Evolutionary conservation across 2,329 filamentous ascomycete genomes (phyloP).

Genomic region (Ascochyta rabiei): DNA sequence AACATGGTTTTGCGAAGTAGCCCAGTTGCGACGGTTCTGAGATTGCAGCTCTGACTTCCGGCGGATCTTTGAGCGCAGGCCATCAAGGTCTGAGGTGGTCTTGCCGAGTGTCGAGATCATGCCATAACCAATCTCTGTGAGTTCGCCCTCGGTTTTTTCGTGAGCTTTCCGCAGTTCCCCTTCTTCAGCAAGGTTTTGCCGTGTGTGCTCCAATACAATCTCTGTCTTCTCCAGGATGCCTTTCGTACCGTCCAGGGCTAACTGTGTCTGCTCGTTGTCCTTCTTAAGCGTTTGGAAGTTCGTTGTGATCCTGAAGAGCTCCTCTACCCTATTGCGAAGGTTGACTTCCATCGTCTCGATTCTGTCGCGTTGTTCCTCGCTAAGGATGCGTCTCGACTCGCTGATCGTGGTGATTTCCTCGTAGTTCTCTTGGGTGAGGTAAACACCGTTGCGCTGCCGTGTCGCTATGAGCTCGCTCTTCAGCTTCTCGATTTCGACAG

Average conservation of each 20-base stretch:
- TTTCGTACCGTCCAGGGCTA: constrained; percentile 78
- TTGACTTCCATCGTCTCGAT: constrained; percentile 92
- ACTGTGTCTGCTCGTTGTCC: constrained; percentile 79
- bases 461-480: constrained; percentile 94
- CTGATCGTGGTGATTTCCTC: constrained; percentile 91
- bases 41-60: constrained; percentile 83
- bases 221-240: constrained; percentile 87
- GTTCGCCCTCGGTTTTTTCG: constrained; percentile 78
- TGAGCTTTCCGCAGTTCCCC: constrained; percentile 80
- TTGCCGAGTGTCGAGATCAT: constrained; percentile 78
- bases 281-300: constrained; percentile 89
- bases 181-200: constrained; percentile 79
- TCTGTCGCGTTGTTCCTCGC: constrained; percentile 89
- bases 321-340: constrained; percentile 90
- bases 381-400: constrained; percentile 87
- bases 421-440: constrained; percentile 84
- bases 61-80: constrained; percentile 83
- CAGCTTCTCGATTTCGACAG: constrained; percentile 88
- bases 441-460: constrained; percentile 91
- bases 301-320: constrained; percentile 83
- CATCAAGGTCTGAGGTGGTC: constrained; percentile 80
- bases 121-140: constrained; percentile 73
- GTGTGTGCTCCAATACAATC: constrained; percentile 77
- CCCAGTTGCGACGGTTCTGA: constrained; percentile 80
- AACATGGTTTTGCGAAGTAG: constrained; percentile 75